Evolutionary conservation across 2,329 filamentous ascomycete genomes (phyloP), one percentile per base, ranked within the genome.

Genomic region (Trichoderma sp.): DNA sequence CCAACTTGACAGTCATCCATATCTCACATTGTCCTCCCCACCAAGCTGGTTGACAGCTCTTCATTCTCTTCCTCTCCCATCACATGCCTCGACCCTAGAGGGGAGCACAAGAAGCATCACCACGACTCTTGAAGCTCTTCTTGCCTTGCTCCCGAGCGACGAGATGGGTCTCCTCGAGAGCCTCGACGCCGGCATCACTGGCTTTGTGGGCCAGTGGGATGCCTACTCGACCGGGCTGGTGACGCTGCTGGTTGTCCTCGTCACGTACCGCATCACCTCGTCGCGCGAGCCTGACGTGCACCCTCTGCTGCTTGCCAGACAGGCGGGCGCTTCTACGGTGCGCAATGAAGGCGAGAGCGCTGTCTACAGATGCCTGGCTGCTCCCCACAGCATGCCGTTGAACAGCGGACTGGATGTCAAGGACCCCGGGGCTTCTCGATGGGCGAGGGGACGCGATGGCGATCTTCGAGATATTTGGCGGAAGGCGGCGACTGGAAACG

Each of bases 381-480:
- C 92, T 7, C 95, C 95, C 23, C 92, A 97, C 82, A 93, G 94
- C 76, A 94, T 94, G 84, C 91, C 92, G 9, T 87, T 97, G 57
- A 91, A 91, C 75, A 84, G 87, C 47, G 93, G 94, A 5, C 85
- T 97, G 62, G 93, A 93, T 75, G 92, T 98, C 71, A 95, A 94
- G 83, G 92, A 94, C 69, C 83, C 91, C 0, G 92, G 91, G 57
- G 89, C 92, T 59, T 92, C 93, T 61, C 94, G 94, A 82, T 98
- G 95, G 93, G 87, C 92, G 11, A 85, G 87, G 71, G 95, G 95
- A 63, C 90, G 92, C 70, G 91, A 97, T 80, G 96, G 96, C 58
- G 95, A 99, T 77, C 84, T 99, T 74, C 88, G 95, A 69, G 95
- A 99, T 81, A 86, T 99, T 71, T 99, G 96, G 96, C 89, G 91